Conservation (phyloP, 169 alveolate genomes). For the Pseudocohnilembus persalinus region DNA sequence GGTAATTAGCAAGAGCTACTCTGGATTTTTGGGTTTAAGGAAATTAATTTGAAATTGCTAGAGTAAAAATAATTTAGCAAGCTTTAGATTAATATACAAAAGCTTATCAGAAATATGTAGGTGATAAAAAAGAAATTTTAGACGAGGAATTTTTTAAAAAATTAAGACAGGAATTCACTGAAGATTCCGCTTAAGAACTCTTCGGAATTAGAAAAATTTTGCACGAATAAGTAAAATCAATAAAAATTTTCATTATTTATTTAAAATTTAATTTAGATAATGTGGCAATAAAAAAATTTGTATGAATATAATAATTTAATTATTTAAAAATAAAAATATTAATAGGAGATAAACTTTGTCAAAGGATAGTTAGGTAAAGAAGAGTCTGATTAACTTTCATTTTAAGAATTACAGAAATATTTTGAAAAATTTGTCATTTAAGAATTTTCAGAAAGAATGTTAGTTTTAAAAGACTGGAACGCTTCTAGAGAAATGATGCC, state of each 20-base stretch:
- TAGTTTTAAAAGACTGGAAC: not conserved
- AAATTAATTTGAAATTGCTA: not conserved
- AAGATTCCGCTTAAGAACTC: not conserved
- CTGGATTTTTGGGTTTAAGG: not conserved
- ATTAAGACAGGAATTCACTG: not conserved
- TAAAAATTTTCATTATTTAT: too few relatives aligned
- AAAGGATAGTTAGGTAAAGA: not conserved
- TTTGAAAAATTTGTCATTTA: not conserved
- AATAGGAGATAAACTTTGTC: not conserved
- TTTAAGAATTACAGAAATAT: not conserved
- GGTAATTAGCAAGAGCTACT: not conserved
- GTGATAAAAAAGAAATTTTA: not conserved
- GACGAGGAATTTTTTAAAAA: not conserved
- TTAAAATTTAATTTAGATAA: too few relatives aligned
- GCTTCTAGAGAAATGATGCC: not conserved
- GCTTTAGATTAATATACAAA: not conserved
- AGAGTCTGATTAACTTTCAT: not conserved
- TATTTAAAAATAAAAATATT: too few relatives aligned
- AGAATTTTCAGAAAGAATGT: not conserved
- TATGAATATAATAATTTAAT: too few relatives aligned
- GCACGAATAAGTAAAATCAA: not conserved
- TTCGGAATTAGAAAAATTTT: not conserved
- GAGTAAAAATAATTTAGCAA: not conserved
- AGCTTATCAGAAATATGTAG: not conserved
- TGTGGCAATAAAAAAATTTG: not conserved